phyloP scores from a whole-genome alignment of 1,284 basidiomycete species.

The Leccinum ponderosum region DNA sequence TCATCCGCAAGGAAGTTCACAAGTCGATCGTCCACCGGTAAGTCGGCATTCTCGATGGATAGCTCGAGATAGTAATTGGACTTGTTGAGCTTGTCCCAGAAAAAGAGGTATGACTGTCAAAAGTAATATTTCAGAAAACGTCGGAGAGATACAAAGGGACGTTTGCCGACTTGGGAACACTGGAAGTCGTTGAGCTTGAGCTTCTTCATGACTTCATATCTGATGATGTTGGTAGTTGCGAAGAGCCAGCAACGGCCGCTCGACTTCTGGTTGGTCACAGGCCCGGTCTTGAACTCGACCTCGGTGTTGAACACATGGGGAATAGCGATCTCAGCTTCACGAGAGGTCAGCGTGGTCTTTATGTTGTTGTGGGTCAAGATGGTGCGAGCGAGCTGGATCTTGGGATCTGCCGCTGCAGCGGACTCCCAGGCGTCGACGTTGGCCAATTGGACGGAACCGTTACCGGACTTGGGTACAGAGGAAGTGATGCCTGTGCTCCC shows the following conservation, averaged over 20 bases:
- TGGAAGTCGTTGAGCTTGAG: slow-evolving; percentile 87
- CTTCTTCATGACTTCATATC: slow-evolving; percentile 84
- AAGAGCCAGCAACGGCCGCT: slow-evolving; percentile 94
- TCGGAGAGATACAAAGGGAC: background rate
- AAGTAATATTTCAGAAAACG: slow-evolving; percentile 12
- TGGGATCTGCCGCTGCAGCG: slow-evolving; percentile 55
- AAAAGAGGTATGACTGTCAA: slow-evolving; percentile 81
- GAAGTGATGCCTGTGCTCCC: background rate
- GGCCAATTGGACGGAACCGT: slow-evolving; percentile 60
- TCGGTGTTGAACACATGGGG: slow-evolving; percentile 84
- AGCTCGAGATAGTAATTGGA: slow-evolving; percentile 93
- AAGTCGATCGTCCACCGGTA: slow-evolving; percentile 81
- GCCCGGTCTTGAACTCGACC: slow-evolving; percentile 78
- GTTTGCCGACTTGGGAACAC: slow-evolving; percentile 71
- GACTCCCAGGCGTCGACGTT: slow-evolving; percentile 69
- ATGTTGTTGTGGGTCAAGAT: slow-evolving; percentile 80
- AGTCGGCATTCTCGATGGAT: slow-evolving; percentile 80
- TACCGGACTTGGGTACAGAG: slow-evolving; percentile 38
- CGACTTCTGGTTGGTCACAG: slow-evolving; percentile 86
- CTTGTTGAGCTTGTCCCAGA: slow-evolving; percentile 96
- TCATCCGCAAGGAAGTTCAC: slow-evolving; percentile 75
- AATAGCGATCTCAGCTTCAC: slow-evolving; percentile 65
- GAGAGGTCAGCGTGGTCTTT: slow-evolving; percentile 62
- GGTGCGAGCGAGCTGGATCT: slow-evolving; percentile 76
- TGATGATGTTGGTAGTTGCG: slow-evolving; percentile 85